These are phyloP conservation scores for Agastache rugosa DNA, from an alignment of 257 asterid genomes.

Conservation along the genomic window DNA sequence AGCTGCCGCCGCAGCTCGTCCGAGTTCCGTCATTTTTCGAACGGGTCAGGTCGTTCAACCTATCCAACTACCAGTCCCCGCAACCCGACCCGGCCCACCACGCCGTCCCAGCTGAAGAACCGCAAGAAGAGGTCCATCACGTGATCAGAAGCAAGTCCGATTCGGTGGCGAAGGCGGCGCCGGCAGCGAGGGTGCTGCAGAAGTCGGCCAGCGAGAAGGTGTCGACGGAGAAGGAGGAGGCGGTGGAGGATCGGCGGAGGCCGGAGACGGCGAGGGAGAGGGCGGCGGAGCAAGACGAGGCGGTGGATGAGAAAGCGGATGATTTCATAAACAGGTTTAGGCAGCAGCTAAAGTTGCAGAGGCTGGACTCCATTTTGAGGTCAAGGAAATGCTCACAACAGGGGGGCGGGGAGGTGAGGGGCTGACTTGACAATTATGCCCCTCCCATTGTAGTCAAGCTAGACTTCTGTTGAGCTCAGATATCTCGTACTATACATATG, in stretches of 20 bases:
- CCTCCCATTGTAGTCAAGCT: slow-evolving; percentile 4
- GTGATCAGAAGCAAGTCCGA: slow-evolving; percentile 43
- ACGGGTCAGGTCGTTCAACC: slow-evolving; percentile 38
- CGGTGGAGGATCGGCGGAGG: slow-evolving; percentile 44
- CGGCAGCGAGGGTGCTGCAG: slow-evolving; percentile 38
- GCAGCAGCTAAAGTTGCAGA: slow-evolving; percentile 73
- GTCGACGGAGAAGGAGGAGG: slow-evolving; percentile 23
- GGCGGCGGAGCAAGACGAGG: slow-evolving; percentile 53
- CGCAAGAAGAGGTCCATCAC: slow-evolving; percentile 5
- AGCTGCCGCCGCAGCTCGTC: slow-evolving; percentile 21
- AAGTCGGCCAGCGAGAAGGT: slow-evolving; percentile 61
- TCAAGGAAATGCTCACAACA: slow-evolving; percentile 47
- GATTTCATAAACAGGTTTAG: slow-evolving; percentile 67
- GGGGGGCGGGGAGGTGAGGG: slow-evolving; percentile 38
- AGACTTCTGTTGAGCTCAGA: background rate
- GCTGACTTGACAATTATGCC: slow-evolving; percentile 27
- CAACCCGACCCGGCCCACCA: slow-evolving; percentile 21
- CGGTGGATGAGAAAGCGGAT: slow-evolving; percentile 65
- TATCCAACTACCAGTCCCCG: slow-evolving; percentile 26
- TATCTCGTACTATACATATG: too few relatives aligned
- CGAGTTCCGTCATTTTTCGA: slow-evolving; percentile 40
- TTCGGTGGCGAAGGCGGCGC: slow-evolving; percentile 14
- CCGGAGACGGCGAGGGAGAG: slow-evolving; percentile 49
- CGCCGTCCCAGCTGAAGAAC: slow-evolving; percentile 16
- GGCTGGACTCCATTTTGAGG: slow-evolving; percentile 64